These are phyloP conservation scores for Pseudogymnoascus sp. DNA, from an alignment of 2,329 filamentous ascomycete genomes.

Conservation along the genomic window DNA sequence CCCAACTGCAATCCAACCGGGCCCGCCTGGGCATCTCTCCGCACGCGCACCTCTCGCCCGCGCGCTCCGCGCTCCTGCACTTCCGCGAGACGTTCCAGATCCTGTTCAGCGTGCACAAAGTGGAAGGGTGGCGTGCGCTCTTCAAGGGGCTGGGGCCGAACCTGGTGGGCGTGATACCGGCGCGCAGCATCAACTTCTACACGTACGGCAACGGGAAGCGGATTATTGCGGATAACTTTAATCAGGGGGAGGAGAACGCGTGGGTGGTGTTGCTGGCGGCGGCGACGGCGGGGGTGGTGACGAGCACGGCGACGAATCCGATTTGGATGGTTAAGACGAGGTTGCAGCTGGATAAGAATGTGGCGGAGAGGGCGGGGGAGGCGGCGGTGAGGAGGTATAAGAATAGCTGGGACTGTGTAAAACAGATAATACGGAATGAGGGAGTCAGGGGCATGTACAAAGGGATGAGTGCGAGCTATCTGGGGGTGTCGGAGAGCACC, in stretches of 20 bases:
- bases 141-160: constrained; percentile 94
- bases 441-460: constrained; percentile 78
- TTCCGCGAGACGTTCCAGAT: constrained; percentile 82
- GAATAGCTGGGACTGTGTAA: constrained; percentile 81
- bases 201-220: constrained; percentile 88
- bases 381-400: constrained; percentile 60
- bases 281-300: constrained; percentile 70
- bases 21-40: constrained; percentile 42
- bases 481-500: constrained; percentile 84
- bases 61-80: constrained; percentile 62
- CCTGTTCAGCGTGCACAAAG: constrained; percentile 66
- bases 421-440: constrained; percentile 72
- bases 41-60: constrained; percentile 50
- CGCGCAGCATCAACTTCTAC: constrained; percentile 87
- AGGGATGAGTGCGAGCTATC: constrained; percentile 82
- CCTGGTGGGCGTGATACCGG: constrained; percentile 80
- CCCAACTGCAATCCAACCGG: constrained; percentile 63
- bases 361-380: constrained; percentile 50
- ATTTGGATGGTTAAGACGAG: constrained; percentile 96
- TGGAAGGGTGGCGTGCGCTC: constrained; percentile 76
- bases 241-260: constrained; percentile 58
- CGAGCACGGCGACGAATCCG: constrained; percentile 85
- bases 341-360: constrained; percentile 82
- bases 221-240: constrained; percentile 66
- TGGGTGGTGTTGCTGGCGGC: constrained; percentile 74